Evolutionary conservation across 1,139 yeast genomes (phyloP), one percentile per base, ranked within the genome.

Genomic region (Blastobotrys indianensis): DNA sequence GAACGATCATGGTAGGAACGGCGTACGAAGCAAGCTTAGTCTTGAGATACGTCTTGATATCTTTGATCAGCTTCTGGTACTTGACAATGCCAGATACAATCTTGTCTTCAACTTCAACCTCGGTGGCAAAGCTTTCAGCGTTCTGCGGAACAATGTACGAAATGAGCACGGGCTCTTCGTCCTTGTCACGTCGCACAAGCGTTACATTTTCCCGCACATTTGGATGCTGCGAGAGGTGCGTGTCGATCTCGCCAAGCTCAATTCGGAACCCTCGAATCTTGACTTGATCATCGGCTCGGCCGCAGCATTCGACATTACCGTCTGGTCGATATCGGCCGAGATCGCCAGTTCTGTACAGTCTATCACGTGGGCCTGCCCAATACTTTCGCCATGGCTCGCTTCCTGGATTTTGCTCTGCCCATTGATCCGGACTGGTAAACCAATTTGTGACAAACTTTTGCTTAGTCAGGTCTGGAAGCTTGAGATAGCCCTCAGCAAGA

Each of bases 211-310:
- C 97, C 65, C 97, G 80, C 45, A 92, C 94, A 54, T 80, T 70
- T 2, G 92, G 84, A 69, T 88, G 96, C 65, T 87, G 95, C 11
- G 97, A 87, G 54, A 94, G 77, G 62, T 92, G 95, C 16, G 98
- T 94, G 64, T 94, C 97, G 60, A 94, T 94, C 68, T 94, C 99
- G 54, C 99, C 98, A 48, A 94, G 74, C 68, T 94, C 98, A 55
- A 94, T 94, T 70, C 99, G 80, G 77, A 94, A 94, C 2, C 99
- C 99, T 70, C 98, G 81, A 54, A 94, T 92, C 68, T 94, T 94
- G 52, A 94, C 97, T 68, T 94, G 99, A 64, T 92, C 97, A 69
- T 94, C 99, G 29, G 98, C 98, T 66, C 99, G 80, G 49, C 99
- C 99, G 65, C 95, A 84, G 66, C 97, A 92, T 71, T 92, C 99